These are phyloP conservation scores for Penicillium angulare DNA, from an alignment of 495 filamentous ascomycete species.

Conservation along the genomic window DNA sequence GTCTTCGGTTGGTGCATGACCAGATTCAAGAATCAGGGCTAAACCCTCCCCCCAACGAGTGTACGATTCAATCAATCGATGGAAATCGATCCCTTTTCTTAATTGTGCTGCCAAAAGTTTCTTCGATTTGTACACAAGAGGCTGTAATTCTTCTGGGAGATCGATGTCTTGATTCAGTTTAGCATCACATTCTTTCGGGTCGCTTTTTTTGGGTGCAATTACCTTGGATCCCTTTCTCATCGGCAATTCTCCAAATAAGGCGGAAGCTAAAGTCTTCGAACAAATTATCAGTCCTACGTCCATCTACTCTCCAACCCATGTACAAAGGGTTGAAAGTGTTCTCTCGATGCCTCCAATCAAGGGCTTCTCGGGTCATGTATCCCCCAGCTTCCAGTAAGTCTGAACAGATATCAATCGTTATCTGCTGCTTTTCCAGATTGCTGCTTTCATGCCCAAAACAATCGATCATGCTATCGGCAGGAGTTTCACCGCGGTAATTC, in stretches of 20 bases:
- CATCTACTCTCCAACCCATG: neutral
- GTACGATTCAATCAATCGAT: slow-evolving; percentile 1
- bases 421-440: slow-evolving; percentile 3
- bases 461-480: slow-evolving; percentile 1
- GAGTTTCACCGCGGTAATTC: neutral
- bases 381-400: slow-evolving; percentile 3
- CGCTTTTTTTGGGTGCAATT: neutral
- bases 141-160: slow-evolving; percentile 1
- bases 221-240: slow-evolving; percentile 4
- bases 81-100: slow-evolving; percentile 1
- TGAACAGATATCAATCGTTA: slow-evolving; percentile 6
- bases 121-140: slow-evolving; percentile 5
- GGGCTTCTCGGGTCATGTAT: slow-evolving; percentile 3
- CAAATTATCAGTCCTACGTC: slow-evolving; percentile 1
- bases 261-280: slow-evolving; percentile 7
- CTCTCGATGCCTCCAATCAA: slow-evolving; percentile 6
- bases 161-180: slow-evolving; percentile 2
- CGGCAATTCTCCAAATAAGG: slow-evolving; percentile 4
- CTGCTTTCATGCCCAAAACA: neutral
- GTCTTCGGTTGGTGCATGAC: neutral
- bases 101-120: neutral
- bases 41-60: slow-evolving; percentile 1
- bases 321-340: slow-evolving; percentile 1
- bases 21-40: slow-evolving; percentile 8
- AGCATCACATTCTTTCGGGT: neutral